Evolutionary conservation across 2,329 filamentous ascomycete species (phyloP).

Genomic region (Claviceps lovelessii): DNA sequence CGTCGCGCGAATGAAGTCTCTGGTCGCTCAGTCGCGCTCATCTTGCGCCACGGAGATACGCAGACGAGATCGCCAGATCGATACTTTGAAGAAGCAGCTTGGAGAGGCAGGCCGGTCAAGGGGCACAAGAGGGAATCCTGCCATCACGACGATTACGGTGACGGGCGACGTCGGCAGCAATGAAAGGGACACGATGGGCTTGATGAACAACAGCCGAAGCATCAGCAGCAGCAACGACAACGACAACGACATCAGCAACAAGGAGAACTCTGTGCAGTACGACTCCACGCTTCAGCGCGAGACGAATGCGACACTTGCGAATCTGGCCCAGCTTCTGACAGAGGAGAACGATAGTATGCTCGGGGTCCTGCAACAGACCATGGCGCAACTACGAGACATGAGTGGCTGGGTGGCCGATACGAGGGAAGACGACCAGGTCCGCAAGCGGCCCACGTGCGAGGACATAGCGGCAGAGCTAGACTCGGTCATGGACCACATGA

Average conservation of each 20-base stretch:
- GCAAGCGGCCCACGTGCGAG: conserved; percentile 31
- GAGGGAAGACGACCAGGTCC: conserved; percentile 17
- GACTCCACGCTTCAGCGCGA: conserved; percentile 65
- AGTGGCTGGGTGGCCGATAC: conserved; percentile 37
- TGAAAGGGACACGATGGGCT: conserved; percentile 24
- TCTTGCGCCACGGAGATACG: conserved; percentile 84
- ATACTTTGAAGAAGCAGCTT: conserved; percentile 76
- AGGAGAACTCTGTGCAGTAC: conserved; percentile 17
- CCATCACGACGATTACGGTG: conserved; percentile 42
- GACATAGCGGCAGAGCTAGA: conserved; percentile 66
- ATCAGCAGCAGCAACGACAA: not conserved
- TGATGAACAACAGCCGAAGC: not conserved
- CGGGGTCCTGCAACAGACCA: conserved; percentile 53
- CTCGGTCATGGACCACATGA: conserved; percentile 63
- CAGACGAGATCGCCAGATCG: conserved; percentile 78
- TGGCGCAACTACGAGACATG: conserved; percentile 57
- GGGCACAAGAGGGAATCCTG: conserved; percentile 39
- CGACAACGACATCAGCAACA: not conserved
- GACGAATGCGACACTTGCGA: conserved; percentile 81
- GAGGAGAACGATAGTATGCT: conserved; percentile 85
- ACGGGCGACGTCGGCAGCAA: conserved; percentile 36
- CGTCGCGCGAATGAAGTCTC: conserved; percentile 59
- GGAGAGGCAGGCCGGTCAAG: conserved; percentile 52
- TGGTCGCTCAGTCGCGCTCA: conserved; percentile 68
- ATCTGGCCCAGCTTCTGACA: conserved; percentile 66